Conservation (phyloP, 2,329 filamentous ascomycete species). For the Aureobasidium sp. region DNA sequence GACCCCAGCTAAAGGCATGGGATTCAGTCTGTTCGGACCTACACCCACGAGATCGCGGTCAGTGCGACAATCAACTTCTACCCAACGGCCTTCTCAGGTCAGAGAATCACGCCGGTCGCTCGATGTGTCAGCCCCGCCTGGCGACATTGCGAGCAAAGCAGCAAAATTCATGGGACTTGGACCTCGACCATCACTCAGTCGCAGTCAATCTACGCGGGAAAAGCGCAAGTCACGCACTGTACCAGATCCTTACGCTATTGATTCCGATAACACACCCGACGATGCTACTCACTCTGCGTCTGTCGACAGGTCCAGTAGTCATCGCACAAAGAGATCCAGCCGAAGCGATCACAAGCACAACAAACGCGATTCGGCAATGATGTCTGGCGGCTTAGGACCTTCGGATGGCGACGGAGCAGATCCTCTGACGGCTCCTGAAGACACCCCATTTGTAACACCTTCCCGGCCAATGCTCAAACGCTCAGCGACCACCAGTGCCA, state of each 20-base stretch:
- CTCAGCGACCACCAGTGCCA: conserved; percentile 56
- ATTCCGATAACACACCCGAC: conserved; percentile 49
- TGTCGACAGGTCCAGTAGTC: conserved; percentile 23
- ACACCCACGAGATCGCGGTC: conserved; percentile 44
- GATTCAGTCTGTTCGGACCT: conserved; percentile 55
- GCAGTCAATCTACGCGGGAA: conserved; percentile 43
- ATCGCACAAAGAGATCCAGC: conserved; percentile 23
- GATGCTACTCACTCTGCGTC: conserved; percentile 32
- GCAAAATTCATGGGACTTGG: conserved; percentile 48
- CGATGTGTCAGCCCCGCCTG: not conserved
- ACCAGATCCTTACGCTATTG: conserved; percentile 55
- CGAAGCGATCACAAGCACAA: conserved; percentile 29
- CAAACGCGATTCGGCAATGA: conserved; percentile 34
- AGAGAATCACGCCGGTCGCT: not conserved
- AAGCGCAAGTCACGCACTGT: conserved; percentile 46
- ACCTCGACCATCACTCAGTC: conserved; percentile 30
- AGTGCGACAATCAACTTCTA: conserved; percentile 60
- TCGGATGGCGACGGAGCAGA: conserved; percentile 32
- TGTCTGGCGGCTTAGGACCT: conserved; percentile 34
- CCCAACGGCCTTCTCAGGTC: not conserved
- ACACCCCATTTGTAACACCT: conserved; percentile 43
- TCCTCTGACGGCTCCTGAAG: conserved; percentile 42
- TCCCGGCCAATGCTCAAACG: conserved; percentile 51
- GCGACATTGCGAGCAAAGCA: conserved; percentile 6
- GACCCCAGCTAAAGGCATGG: conserved; percentile 51